These are phyloP conservation scores for Termitomyces sp. DNA, from an alignment of 768 basidiomycete genomes.

Conservation along the genomic window DNA sequence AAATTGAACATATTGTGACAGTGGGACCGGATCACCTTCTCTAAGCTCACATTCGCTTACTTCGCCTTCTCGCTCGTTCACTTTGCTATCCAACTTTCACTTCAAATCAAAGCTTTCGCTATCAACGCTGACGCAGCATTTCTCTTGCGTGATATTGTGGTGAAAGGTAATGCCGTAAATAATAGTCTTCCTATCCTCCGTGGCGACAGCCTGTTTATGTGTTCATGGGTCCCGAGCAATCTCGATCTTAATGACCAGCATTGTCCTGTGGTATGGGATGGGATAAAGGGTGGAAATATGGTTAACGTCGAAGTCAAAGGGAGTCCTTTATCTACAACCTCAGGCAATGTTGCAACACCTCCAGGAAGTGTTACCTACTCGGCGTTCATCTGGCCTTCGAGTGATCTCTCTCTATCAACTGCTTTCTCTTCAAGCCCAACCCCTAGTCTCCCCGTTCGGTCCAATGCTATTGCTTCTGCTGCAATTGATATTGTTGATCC, in stretches of 20 bases:
- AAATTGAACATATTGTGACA: slow-evolving; percentile 19
- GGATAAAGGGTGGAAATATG: slow-evolving; percentile 14
- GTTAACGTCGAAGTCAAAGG: background rate
- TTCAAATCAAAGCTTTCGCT: slow-evolving; percentile 63
- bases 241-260: slow-evolving; percentile 24
- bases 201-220: slow-evolving; percentile 47
- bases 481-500: background rate
- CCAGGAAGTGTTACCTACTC: background rate
- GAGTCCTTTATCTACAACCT: background rate
- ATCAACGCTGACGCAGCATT: slow-evolving; percentile 55
- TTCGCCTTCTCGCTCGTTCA: slow-evolving; percentile 62
- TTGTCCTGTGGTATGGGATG: slow-evolving; percentile 57
- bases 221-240: slow-evolving; percentile 43
- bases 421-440: slow-evolving; percentile 6
- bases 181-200: slow-evolving; percentile 47
- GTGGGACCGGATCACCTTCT: slow-evolving; percentile 70
- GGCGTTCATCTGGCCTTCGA: background rate
- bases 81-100: slow-evolving; percentile 58
- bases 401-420: slow-evolving; percentile 2
- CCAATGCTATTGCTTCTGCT: background rate
- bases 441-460: background rate
- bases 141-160: slow-evolving; percentile 45
- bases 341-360: background rate
- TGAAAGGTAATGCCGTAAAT: slow-evolving; percentile 40
- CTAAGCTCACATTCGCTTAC: slow-evolving; percentile 59